Evolutionary conservation across 441 rosid genomes (phyloP).

Genomic region (Viola pubescens): DNA sequence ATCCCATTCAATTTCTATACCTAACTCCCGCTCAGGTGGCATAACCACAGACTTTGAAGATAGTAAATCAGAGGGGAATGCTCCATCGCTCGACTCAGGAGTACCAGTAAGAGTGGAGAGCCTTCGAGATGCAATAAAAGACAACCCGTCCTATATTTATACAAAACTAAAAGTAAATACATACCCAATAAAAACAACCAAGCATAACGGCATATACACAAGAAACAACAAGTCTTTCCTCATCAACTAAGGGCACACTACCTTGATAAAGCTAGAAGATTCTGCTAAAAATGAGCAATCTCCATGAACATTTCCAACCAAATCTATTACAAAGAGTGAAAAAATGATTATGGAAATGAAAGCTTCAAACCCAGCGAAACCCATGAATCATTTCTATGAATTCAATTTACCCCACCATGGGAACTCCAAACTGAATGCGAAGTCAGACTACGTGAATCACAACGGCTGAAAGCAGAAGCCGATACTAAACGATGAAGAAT

Average conservation of each 20-base stretch:
- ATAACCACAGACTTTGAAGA: conserved; percentile 26
- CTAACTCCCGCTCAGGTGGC: conserved; percentile 46
- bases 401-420: conserved; percentile 21
- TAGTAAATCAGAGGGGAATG: conserved; percentile 59
- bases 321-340: conserved; percentile 9
- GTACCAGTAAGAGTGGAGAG: conserved; percentile 45
- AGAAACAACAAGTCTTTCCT: neutral
- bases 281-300: conserved; percentile 17
- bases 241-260: neutral
- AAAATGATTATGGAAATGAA: neutral
- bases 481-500: conserved; percentile 36
- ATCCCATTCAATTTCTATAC: conserved; percentile 18
- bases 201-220: neutral
- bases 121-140: conserved; percentile 34
- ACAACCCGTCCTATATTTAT: conserved; percentile 34
- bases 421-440: conserved; percentile 15
- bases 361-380: neutral
- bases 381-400: conserved; percentile 7
- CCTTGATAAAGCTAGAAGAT: conserved; percentile 27
- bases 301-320: conserved; percentile 4
- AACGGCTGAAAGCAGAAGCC: conserved; percentile 20
- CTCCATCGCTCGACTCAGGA: conserved; percentile 41
- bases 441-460: conserved; percentile 1
- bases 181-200: neutral
- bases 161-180: neutral